Conservation (phyloP, 495 filamentous ascomycete genomes). For the Pseudevernia furfuracea region DNA sequence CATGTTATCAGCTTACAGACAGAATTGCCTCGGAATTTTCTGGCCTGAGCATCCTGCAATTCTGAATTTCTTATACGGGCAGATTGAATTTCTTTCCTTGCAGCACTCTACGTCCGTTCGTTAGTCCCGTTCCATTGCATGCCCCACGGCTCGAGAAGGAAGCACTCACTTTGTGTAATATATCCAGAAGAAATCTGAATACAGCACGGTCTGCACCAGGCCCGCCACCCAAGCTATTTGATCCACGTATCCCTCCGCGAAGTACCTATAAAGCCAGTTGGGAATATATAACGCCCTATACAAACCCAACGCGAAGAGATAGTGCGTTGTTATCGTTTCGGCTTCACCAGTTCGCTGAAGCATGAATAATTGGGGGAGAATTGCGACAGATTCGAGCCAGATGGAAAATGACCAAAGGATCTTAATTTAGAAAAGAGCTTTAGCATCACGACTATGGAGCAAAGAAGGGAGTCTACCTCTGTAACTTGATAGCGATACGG, state of each 20-base stretch:
- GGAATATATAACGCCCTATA: conserved; percentile 96
- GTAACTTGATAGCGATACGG: conserved; percentile 67
- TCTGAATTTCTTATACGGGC: conserved; percentile 51
- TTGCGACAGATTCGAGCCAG: conserved; percentile 94
- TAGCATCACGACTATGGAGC: not conserved
- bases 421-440: conserved; percentile 33
- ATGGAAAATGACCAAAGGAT: conserved; percentile 96
- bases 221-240: conserved; percentile 79
- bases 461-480: conserved; percentile 40
- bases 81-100: conserved; percentile 85
- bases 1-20: not conserved
- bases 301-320: conserved; percentile 86
- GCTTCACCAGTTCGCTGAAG: conserved; percentile 94
- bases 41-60: not conserved
- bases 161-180: conserved; percentile 82
- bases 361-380: conserved; percentile 96
- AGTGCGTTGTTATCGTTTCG: conserved; percentile 96
- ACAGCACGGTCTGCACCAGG: conserved; percentile 85
- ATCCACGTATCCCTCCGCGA: conserved; percentile 67
- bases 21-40: not conserved
- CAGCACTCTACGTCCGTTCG: conserved; percentile 48
- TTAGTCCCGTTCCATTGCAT: conserved; percentile 23
- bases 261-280: conserved; percentile 92
- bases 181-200: conserved; percentile 99
- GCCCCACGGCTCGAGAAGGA: conserved; percentile 15